Conservation (phyloP, 345 rosid species). For the Luvunga scandens region DNA sequence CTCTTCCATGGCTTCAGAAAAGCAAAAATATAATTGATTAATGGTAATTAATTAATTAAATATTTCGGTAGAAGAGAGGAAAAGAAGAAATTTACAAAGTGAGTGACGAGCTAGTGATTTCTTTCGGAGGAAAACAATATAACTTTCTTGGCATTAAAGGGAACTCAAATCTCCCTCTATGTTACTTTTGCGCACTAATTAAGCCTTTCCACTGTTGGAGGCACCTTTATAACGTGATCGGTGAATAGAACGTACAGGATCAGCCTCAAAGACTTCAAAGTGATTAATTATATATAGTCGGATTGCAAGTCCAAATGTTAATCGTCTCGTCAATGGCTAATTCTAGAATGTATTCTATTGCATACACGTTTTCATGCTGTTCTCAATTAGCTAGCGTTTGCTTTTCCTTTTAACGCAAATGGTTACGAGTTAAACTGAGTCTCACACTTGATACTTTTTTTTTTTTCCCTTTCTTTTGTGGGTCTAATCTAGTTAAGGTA, state of each 20-base stretch:
- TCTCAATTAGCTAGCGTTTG: neutral
- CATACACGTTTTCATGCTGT: neutral
- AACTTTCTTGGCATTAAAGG: neutral
- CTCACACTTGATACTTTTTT: too few relatives aligned
- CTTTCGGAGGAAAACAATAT: neutral
- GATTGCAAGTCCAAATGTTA: neutral
- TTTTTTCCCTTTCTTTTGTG: too few relatives aligned
- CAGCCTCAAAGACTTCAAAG: neutral
- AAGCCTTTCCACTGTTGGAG: neutral
- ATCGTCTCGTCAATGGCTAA: neutral
- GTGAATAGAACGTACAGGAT: neutral
- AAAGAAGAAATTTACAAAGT: neutral
- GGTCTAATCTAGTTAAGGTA: neutral
- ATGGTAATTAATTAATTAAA: too few relatives aligned
- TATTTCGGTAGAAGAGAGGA: neutral
- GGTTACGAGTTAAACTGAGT: too few relatives aligned
- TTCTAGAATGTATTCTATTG: neutral
- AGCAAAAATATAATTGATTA: too few relatives aligned
- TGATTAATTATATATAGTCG: neutral
- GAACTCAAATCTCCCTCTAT: neutral
- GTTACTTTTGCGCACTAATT: neutral
- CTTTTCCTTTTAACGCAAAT: neutral
- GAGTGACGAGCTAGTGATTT: neutral
- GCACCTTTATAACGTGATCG: conserved; percentile 2
- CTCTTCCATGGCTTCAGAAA: conserved; percentile 24